Base-by-base conservation (phyloP, 2,329 filamentous ascomycete species). In the Neurospora crassa region DNA sequence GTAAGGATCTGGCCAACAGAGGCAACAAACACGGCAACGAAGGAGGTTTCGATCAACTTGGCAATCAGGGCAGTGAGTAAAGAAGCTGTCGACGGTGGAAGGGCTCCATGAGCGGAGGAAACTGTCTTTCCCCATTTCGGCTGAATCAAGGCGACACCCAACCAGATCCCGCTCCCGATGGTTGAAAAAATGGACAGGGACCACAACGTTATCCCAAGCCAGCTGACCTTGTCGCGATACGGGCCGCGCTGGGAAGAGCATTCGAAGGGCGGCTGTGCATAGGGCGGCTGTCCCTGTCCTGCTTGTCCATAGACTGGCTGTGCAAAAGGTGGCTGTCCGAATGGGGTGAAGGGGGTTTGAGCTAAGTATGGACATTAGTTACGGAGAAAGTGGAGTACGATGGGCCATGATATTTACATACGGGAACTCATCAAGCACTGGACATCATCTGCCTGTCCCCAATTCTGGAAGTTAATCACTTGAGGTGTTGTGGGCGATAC, bases 41-140 rank as follows among this genome's bases (percentile, higher is more conserved):
- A 95, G 0, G 90, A 89, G 74, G 94, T 78, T 79, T 95, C 92
- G 68, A 94, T 92, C 0, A 90, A 87, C 79, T 94, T 95, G 8
- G 92, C 91, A 43, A 93, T 82, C 2, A 93, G 80, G 0, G 91
- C 87, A n/a, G 88, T 89, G 0, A 94, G 77, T 1, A 92, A 80
- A 0, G 88, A 89, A 0, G 92, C 92, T 1, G 88, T 90, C 0
- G 89, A 85, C 0, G 90, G 89, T 0, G 83, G 82, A 18, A 94
- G 76, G 14, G 85, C 81, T 5, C 83, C 84, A 2, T 18, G 24
- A 14, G 84, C 84, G 1, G 83, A 82, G 0, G 84, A 84, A 67
- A 94, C 89, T 1, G 75, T 78, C 10, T 81, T 81, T 10, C 89
- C 89, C 80, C 88, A 94, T 73, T 86, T 82, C 0, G 90, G 91